Evolutionary conservation across 2,329 filamentous ascomycete genomes (phyloP), one percentile per base, ranked within the genome.

Genomic region (Paramyrothecium sp.): DNA sequence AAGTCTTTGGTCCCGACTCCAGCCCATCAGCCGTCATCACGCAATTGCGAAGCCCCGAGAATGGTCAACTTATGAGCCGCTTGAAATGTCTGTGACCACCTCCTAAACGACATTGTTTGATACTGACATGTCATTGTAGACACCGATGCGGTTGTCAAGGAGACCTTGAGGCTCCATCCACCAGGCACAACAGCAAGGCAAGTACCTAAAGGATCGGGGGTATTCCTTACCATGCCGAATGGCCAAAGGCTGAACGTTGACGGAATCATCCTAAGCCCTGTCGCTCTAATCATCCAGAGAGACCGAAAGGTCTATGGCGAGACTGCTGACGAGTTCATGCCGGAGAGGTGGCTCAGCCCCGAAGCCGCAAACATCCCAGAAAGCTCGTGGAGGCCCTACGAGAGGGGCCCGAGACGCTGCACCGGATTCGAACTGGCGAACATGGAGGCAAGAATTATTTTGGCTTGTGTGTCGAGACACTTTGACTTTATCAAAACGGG

Each of bases 71-170:
- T 2, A 58, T 75, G 23, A 57, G 60, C 19, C 64, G 63, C 17
- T 72, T 77, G 71, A 54, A 63, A 0, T 76, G 26, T 30, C 26
- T 30, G 26, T 30, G 4, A 30, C n/a, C n/a, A n/a, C n/a, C n/a
- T n/a, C n/a, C n/a, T n/a, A n/a, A n/a, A n/a, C n/a, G n/a, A n/a
- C n/a, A n/a, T n/a, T n/a, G n/a, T n/a, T 30, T 30, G 26, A 10
- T 30, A 30, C 10, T 30, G 26, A 30, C 26, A 30, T 10, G 26
- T 10, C 26, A 30, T 10, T 30, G 4, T 10, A 30, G 26, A 74
- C 56, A 66, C 64, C 3, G 63, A 69, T 11, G 74, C 73, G 5
- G 70, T 76, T 8, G 70, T 77, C 54, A 75, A 76, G 59, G 75
- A 78, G 53, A 65, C 62, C 1, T 62, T 76, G 3, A 64, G 74